Conservation (phyloP, 768 basidiomycete genomes). For the Crassisporium funariophilum region DNA sequence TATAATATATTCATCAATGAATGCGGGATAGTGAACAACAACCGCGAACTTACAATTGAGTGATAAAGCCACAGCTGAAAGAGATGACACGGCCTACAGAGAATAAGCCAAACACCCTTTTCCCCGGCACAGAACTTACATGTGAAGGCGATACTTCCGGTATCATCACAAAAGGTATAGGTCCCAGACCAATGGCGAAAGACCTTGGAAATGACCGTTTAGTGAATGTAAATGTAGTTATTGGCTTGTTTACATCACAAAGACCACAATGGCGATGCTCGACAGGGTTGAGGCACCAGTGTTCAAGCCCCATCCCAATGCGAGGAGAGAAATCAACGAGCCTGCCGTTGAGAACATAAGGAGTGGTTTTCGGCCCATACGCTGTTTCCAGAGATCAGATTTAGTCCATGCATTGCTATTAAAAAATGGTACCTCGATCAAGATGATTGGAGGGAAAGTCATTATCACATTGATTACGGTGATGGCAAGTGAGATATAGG, state of each 20-base stretch:
- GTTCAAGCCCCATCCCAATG: constrained; percentile 74
- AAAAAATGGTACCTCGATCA: constrained; percentile 70
- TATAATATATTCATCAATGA: constrained; percentile 24
- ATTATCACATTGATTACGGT: constrained; percentile 82
- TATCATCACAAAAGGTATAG: constrained; percentile 90
- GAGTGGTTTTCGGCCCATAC: constrained; percentile 71
- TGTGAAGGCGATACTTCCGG: constrained; percentile 84
- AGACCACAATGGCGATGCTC: constrained; percentile 74
- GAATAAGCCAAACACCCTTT: constrained; percentile 1
- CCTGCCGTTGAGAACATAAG: constrained; percentile 69
- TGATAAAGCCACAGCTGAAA: constrained; percentile 76
- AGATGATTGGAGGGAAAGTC: constrained; percentile 84
- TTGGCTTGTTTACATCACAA: constrained; percentile 66
- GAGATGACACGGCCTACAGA: constrained; percentile 72
- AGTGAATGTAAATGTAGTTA: background rate
- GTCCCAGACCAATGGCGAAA: constrained; percentile 89
- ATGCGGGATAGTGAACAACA: background rate
- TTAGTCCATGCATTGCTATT: background rate
- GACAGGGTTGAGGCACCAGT: constrained; percentile 58
- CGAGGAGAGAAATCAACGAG: constrained; percentile 62
- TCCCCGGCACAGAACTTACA: constrained; percentile 43
- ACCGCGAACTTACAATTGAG: constrained; percentile 59
- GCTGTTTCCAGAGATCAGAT: constrained; percentile 39
- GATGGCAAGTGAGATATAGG: constrained; percentile 83
- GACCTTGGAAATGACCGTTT: constrained; percentile 47